Conservation (phyloP, 305 asterid genomes). For the Nicotiana rustica region DNA sequence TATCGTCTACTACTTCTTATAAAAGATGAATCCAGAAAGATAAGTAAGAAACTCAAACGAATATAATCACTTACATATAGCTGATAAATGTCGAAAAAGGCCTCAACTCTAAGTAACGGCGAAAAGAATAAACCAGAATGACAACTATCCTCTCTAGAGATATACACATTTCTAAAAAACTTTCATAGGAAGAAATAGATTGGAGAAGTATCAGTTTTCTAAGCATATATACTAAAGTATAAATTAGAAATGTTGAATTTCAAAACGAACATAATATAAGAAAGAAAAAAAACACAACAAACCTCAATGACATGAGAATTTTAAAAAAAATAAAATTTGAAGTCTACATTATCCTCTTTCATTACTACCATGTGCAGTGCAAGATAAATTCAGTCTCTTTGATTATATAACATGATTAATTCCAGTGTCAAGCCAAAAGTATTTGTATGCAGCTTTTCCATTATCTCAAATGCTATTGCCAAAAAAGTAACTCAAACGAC, state of each 20-base stretch:
- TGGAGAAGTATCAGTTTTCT: not conserved
- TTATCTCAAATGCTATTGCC: not conserved
- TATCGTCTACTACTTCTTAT: not conserved
- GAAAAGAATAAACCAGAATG: conserved; percentile 5
- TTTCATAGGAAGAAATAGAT: not conserved
- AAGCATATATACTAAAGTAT: not conserved
- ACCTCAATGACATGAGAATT: not conserved
- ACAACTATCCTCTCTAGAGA: not conserved
- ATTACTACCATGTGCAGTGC: not conserved
- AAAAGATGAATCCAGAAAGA: not conserved
- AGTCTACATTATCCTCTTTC: not conserved
- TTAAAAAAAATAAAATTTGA: not conserved
- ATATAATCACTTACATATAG: not conserved
- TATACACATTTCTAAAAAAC: not conserved
- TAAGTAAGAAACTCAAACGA: not conserved
- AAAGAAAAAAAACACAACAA: not conserved
- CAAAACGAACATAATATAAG: not conserved
- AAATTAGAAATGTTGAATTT: not conserved
- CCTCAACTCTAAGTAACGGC: not conserved
- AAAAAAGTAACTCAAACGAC: not conserved
- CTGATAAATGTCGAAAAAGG: not conserved
- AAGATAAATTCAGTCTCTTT: not conserved
- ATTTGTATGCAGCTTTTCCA: not conserved
- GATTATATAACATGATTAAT: not conserved
- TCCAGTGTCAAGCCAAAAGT: not conserved